Evolutionary conservation across 108 stramenopile species (phyloP).

Genomic region (Schizochytrium sp.): DNA sequence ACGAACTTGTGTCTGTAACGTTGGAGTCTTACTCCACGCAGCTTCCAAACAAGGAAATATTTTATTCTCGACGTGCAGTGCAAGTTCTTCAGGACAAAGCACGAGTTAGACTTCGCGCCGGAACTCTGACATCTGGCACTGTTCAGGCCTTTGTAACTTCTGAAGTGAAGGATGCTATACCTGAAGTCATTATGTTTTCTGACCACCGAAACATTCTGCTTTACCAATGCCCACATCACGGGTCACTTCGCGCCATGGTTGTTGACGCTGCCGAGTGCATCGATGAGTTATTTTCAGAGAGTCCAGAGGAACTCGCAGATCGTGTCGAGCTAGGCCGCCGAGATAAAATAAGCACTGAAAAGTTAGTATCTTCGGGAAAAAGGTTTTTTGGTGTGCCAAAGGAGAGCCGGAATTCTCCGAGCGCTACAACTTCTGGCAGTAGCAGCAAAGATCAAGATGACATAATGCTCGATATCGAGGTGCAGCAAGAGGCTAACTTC

Average conservation of each 20-base stretch:
- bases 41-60: background rate
- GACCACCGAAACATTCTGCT: background rate
- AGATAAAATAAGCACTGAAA: no score
- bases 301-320: no score
- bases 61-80: background rate
- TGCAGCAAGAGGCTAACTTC: no score
- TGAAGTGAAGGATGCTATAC: slow-evolving; percentile 5
- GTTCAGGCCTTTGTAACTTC: background rate
- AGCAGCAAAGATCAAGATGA: no score
- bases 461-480: no score
- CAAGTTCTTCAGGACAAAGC: background rate
- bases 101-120: background rate
- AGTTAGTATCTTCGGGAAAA: no score
- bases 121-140: background rate
- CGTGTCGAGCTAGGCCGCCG: no score
- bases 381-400: no score
- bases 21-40: slow-evolving; percentile 22
- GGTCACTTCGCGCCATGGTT: background rate
- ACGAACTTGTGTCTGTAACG: slow-evolving; percentile 11
- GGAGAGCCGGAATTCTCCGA: no score
- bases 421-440: no score
- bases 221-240: background rate
- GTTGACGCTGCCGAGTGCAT: background rate
- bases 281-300: no score
- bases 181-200: background rate